Evolutionary conservation across 2,329 filamentous ascomycete species (phyloP).

Genomic region (Xylaria sp.): DNA sequence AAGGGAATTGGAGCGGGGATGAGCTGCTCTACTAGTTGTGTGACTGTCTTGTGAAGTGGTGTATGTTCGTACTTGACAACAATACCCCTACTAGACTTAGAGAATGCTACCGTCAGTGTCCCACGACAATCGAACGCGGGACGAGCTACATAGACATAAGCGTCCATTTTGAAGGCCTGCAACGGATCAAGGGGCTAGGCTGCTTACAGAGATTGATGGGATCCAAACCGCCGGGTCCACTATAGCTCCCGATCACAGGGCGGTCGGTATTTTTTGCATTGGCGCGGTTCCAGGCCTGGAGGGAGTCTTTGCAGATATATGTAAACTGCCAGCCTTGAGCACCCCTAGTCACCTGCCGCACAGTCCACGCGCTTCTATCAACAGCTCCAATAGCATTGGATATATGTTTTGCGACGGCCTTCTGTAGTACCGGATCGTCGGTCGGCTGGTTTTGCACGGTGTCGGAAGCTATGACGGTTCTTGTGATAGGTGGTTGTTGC

Average conservation of each 20-base stretch:
- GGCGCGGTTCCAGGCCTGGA: slow-evolving; percentile 61
- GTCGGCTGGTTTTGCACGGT: slow-evolving; percentile 60
- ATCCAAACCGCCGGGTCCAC: slow-evolving; percentile 58
- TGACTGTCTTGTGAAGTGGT: slow-evolving; percentile 66
- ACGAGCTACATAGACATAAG: slow-evolving; percentile 54
- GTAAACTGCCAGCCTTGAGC: slow-evolving; percentile 64
- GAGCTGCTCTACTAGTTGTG: slow-evolving; percentile 59
- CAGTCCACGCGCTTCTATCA: slow-evolving; percentile 62
- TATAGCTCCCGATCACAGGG: slow-evolving; percentile 60
- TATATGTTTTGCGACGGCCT: slow-evolving; percentile 61
- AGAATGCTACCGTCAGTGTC: slow-evolving; percentile 60
- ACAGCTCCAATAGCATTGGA: slow-evolving; percentile 54
- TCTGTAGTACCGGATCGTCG: slow-evolving; percentile 61
- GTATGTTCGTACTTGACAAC: slow-evolving; percentile 66
- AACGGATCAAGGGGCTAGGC: background rate
- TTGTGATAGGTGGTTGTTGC: slow-evolving; percentile 47
- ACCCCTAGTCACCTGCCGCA: slow-evolving; percentile 57
- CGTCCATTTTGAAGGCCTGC: background rate
- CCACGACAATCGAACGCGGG: slow-evolving; percentile 70
- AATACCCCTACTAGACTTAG: slow-evolving; percentile 58
- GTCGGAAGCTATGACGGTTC: slow-evolving; percentile 58
- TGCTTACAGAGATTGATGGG: slow-evolving; percentile 56
- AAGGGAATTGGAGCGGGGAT: slow-evolving; percentile 54
- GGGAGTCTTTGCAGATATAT: slow-evolving; percentile 64
- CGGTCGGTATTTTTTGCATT: slow-evolving; percentile 55